phyloP scores from a whole-genome alignment of 768 basidiomycete genomes.

The Psilocybe cubensis region DNA sequence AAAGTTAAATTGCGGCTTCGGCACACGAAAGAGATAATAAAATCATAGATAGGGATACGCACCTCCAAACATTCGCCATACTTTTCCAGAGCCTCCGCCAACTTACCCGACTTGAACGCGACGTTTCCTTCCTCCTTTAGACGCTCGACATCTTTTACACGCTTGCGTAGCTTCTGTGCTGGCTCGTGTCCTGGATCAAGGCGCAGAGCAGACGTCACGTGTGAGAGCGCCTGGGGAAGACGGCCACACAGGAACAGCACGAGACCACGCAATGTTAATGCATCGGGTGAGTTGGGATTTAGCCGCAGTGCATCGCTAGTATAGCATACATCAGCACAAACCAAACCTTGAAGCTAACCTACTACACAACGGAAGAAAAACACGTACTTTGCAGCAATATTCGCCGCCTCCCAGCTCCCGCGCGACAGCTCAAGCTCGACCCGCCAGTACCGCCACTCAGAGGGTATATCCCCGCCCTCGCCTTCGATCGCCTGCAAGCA shows the following conservation, averaged over 20 bases:
- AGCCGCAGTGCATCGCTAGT: slow-evolving; percentile 74
- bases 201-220: slow-evolving; percentile 71
- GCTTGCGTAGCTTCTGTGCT: slow-evolving; percentile 72
- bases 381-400: slow-evolving; percentile 72
- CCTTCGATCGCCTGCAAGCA: slow-evolving; percentile 73
- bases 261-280: slow-evolving; percentile 75
- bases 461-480: slow-evolving; percentile 76
- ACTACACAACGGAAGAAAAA: slow-evolving; percentile 4
- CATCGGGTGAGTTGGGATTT: slow-evolving; percentile 77
- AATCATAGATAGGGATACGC: slow-evolving; percentile 17
- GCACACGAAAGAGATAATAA: not conserved
- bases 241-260: slow-evolving; percentile 77
- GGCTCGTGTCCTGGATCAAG: slow-evolving; percentile 77
- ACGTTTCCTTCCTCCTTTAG: slow-evolving; percentile 86
- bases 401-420: slow-evolving; percentile 75
- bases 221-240: slow-evolving; percentile 71
- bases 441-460: slow-evolving; percentile 81
- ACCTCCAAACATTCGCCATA: slow-evolving; percentile 79
- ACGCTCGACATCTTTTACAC: slow-evolving; percentile 81
- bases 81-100: slow-evolving; percentile 64
- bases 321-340: not conserved
- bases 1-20: not conserved
- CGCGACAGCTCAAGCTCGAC: slow-evolving; percentile 78
- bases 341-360: not conserved
- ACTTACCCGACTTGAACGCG: slow-evolving; percentile 65